These are phyloP conservation scores for Colletotrichum caudatum DNA, from an alignment of 2,329 filamentous ascomycete genomes.

Conservation along the genomic window DNA sequence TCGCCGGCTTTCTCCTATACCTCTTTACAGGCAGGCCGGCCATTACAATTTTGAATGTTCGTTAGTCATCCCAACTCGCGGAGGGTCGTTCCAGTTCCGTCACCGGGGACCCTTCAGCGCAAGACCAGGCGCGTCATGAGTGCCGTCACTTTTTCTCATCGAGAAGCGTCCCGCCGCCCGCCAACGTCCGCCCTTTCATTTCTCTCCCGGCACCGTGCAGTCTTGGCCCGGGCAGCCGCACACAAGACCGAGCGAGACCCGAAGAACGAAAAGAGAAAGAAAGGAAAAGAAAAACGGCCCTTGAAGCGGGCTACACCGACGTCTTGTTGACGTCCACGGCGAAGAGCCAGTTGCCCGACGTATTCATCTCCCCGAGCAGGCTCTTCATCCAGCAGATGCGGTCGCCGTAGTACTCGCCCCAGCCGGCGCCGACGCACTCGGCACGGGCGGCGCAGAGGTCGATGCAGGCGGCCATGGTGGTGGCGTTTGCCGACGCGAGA, in stretches of 20 bases:
- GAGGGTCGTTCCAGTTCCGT: background rate
- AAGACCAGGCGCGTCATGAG: background rate
- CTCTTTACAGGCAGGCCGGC: background rate
- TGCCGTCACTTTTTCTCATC: background rate
- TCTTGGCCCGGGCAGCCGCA: background rate
- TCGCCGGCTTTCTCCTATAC: background rate
- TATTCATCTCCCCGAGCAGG: slow-evolving; percentile 32
- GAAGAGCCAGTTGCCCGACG: slow-evolving; percentile 36
- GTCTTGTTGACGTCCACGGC: slow-evolving; percentile 32
- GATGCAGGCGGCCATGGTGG: slow-evolving; percentile 44
- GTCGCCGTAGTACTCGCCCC: slow-evolving; percentile 42
- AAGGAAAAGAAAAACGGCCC: too few relatives aligned
- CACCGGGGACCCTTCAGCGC: background rate
- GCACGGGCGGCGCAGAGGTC: slow-evolving; percentile 42
- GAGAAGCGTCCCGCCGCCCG: background rate
- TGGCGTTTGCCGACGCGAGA: slow-evolving; percentile 31
- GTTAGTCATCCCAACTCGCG: background rate
- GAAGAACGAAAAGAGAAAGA: background rate
- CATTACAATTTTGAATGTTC: background rate
- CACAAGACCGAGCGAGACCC: background rate
- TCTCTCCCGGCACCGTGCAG: background rate
- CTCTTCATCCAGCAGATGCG: slow-evolving; percentile 45
- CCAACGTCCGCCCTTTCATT: too few relatives aligned
- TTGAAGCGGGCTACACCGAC: background rate
- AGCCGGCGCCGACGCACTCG: slow-evolving; percentile 44